Base-by-base conservation (phyloP, 306 rosid species). In the Chamaecrista fasciculata region DNA sequence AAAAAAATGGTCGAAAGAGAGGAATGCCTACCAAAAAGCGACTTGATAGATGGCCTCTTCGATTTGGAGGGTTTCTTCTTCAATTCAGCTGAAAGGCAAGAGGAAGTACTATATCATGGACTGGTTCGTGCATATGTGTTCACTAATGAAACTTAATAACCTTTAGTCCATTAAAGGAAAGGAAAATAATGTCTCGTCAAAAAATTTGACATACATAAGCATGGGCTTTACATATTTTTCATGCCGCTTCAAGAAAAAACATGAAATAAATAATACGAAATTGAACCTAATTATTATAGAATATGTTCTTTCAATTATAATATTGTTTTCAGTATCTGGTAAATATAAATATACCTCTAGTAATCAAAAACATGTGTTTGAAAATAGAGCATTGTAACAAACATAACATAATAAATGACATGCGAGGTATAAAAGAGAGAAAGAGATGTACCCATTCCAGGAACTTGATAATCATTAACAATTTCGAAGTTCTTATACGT, bases 401-500 rank as follows among this genome's bases (percentile, higher is more conserved):
- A 67, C 47, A 50, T 36, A 51, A 63, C 50, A 71, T 47, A 59
- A 67, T n/a, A 63, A 31, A 64, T 51, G 24, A 37, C 25, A 77
- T n/a, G 70, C 39, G 63, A 15, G 49, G 67, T 63, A 25, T 18
- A 46, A 51, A 28, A 33, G 56, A 55, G 63, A 73, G 62, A 63
- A 46, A 78, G 61, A 18, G 29, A 58, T 51, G 11, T 87, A 94
- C 99, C 88, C 82, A 88, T 94, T 76, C 97, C 99, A 76, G 99
- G 97, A 79, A 89, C 87, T 86, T 89, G 99, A 79, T 86, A 95
- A 77, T 95, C 99, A 25, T 91, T 91, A 73, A 95, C 87, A 76
- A 95, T 95, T 71, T 95, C 99, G 37, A 95, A 95, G 82, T 91
- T 95, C 86, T 95, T 95, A 44, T 95, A 95, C 0, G 99, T 95